phyloP scores from a whole-genome alignment of 495 filamentous ascomycete genomes.

The Hypoxylon subgilvum region DNA sequence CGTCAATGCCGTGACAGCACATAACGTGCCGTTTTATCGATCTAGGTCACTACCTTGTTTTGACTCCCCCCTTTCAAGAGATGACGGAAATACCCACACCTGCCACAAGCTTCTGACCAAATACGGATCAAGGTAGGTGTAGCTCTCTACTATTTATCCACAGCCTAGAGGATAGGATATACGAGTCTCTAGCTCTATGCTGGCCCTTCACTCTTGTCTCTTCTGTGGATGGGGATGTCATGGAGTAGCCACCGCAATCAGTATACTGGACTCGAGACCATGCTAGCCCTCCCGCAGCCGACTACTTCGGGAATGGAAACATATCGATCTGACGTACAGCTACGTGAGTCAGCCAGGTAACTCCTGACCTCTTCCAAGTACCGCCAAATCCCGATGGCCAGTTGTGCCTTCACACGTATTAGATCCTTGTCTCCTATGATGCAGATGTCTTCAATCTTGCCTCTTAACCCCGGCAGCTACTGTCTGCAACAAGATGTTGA shows the following conservation, averaged over 20 bases:
- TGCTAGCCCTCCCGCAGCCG: not conserved
- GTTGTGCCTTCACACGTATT: not conserved
- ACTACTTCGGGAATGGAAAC: conserved; percentile 4
- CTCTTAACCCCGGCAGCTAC: conserved; percentile 8
- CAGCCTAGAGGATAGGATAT: not conserved
- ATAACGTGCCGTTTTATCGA: conserved; percentile 6
- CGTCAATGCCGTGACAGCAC: not conserved
- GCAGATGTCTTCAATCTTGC: conserved; percentile 10
- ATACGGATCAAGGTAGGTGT: conserved; percentile 3
- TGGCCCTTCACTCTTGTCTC: not conserved
- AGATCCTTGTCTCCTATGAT: conserved; percentile 7
- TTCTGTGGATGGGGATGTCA: not conserved
- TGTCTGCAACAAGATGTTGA: not conserved
- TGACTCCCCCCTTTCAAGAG: not conserved
- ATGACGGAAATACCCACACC: conserved; percentile 25
- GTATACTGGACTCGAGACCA: not conserved
- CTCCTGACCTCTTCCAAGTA: not conserved
- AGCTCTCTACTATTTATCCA: conserved; percentile 4
- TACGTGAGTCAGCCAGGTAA: conserved; percentile 11
- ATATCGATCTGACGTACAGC: conserved; percentile 9
- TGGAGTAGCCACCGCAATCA: not conserved
- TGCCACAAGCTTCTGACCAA: conserved; percentile 13
- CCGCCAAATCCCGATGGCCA: not conserved
- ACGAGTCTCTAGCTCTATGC: conserved; percentile 4
- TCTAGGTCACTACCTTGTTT: conserved; percentile 7